phyloP scores from a whole-genome alignment of 768 basidiomycete species.

The Sutorius australiensis region DNA sequence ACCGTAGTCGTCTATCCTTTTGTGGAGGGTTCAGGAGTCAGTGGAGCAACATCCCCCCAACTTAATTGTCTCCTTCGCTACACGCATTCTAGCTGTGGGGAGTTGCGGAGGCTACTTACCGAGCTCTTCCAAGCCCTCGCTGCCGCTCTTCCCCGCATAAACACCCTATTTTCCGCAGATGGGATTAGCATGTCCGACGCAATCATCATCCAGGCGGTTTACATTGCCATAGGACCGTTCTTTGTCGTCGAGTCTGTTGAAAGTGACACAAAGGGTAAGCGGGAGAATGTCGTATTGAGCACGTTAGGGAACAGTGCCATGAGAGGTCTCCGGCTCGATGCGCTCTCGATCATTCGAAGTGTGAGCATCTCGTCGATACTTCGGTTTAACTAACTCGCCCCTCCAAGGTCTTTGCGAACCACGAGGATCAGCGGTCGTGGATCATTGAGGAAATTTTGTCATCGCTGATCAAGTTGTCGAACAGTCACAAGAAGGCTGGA shows the following conservation, averaged over 20 bases:
- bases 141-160: conserved; percentile 70
- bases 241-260: conserved; percentile 77
- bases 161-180: conserved; percentile 68
- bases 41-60: conserved; percentile 42
- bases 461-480: conserved; percentile 85
- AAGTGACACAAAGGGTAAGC: conserved; percentile 53
- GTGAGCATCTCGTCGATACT: conserved; percentile 43
- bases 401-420: conserved; percentile 81
- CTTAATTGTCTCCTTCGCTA: conserved; percentile 51
- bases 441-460: conserved; percentile 96
- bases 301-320: conserved; percentile 77
- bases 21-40: conserved; percentile 60
- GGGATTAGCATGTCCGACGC: conserved; percentile 74
- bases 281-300: conserved; percentile 51
- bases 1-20: conserved; percentile 81
- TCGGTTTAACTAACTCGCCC: not conserved
- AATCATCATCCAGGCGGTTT: conserved; percentile 89
- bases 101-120: conserved; percentile 47
- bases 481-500: conserved; percentile 85
- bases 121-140: conserved; percentile 74
- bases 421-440: conserved; percentile 90
- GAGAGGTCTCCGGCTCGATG: conserved; percentile 77
- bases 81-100: conserved; percentile 30
- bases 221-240: conserved; percentile 91
- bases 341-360: conserved; percentile 77